A percentile compares a stretch with the other conserved stretches of the same genome.
Evolutionary conservation across 2,329 filamentous ascomycete genomes (phyloP).

Genomic region (Xylariaceae sp.): DNA sequence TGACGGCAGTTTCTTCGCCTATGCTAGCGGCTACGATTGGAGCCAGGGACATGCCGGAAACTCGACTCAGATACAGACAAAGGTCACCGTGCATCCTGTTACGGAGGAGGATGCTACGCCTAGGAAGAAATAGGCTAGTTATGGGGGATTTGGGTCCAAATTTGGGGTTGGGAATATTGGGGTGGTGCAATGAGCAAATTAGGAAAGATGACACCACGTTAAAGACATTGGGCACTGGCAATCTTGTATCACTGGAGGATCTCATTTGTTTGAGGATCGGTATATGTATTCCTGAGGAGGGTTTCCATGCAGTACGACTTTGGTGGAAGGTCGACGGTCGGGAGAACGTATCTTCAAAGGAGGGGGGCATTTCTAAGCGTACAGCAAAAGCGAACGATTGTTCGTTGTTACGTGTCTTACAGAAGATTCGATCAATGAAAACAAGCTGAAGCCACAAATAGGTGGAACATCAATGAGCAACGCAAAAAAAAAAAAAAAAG

Average conservation of each 20-base stretch:
- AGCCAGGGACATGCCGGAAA: constrained; percentile 53
- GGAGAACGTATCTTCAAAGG: too few species aligned
- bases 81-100: constrained; percentile 26
- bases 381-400: too few species aligned
- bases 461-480: too few species aligned
- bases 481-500: too few species aligned
- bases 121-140: background rate
- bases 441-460: too few species aligned
- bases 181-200: background rate
- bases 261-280: constrained; percentile 12
- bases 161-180: background rate
- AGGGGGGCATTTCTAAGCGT: too few species aligned
- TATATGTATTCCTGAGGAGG: constrained; percentile 9
- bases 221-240: constrained; percentile 3
- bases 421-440: too few species aligned
- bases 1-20: constrained; percentile 53
- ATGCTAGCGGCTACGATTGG: constrained; percentile 70
- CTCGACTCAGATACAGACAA: constrained; percentile 16
- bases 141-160: background rate
- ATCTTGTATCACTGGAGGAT: constrained; percentile 13
- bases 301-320: background rate
- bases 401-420: too few species aligned
- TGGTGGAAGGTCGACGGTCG: too few species aligned
- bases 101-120: constrained; percentile 13
- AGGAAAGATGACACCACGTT: constrained; percentile 1